A percentile compares a stretch with the other conserved stretches of the same genome.
Evolutionary conservation across 192 early-diverging fungal genomes (phyloP).

Genomic region (Kickxella alabastrina): DNA sequence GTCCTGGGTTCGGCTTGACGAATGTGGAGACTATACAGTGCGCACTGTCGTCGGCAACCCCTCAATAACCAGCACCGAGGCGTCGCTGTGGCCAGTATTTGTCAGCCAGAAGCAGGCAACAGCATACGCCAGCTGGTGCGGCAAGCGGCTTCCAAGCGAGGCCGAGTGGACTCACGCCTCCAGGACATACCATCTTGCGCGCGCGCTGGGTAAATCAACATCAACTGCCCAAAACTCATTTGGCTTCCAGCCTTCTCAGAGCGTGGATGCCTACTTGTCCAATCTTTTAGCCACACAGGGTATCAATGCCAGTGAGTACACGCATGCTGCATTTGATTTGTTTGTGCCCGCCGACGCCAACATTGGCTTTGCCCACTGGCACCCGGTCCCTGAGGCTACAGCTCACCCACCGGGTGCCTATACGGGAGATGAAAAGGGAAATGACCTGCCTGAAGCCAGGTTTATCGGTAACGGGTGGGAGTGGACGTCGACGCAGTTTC

Average conservation of each 20-base stretch:
- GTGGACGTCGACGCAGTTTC: conserved; percentile 70
- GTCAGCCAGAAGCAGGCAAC: conserved; percentile 65
- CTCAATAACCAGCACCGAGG: conserved; percentile 46
- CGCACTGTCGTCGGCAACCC: conserved; percentile 68
- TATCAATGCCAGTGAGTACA: background rate
- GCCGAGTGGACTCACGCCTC: conserved; percentile 58
- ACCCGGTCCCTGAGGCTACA: conserved; percentile 42
- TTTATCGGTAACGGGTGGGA: conserved; percentile 70
- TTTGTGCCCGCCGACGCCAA: conserved; percentile 53
- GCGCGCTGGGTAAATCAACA: conserved; percentile 8
- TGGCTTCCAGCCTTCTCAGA: background rate
- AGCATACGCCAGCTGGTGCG: conserved; percentile 60
- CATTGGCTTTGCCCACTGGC: conserved; percentile 67
- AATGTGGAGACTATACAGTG: conserved; percentile 38
- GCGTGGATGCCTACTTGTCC: conserved; percentile 14
- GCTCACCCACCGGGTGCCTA: background rate
- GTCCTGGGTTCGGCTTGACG: conserved; percentile 52
- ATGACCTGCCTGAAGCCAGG: conserved; percentile 10
- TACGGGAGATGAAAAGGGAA: background rate
- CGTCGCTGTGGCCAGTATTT: conserved; percentile 66
- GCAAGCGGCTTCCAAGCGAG: conserved; percentile 73
- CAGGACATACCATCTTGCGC: conserved; percentile 18
- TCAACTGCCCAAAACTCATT: background rate
- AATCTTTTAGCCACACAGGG: conserved; percentile 6
- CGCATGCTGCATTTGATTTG: conserved; percentile 16